Evolutionary conservation across 176 grass and related monocot species (phyloP).

Genomic region (Tuctoria greenei): DNA sequence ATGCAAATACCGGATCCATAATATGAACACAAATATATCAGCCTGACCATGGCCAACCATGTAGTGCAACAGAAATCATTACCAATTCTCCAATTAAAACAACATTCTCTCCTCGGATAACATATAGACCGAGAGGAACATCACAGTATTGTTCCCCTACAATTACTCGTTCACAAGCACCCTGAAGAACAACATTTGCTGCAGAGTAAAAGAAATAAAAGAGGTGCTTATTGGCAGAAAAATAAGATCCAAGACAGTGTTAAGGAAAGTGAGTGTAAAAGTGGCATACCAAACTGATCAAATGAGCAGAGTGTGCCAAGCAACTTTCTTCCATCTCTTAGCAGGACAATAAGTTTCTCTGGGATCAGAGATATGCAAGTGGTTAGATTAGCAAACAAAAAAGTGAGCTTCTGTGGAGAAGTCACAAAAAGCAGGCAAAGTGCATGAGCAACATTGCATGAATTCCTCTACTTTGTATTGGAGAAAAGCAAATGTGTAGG

Average conservation of each 20-base stretch:
- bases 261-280: neutral
- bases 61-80: constrained; percentile 32
- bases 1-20: constrained; percentile 41
- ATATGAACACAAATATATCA: constrained; percentile 20
- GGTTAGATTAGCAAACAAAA: neutral
- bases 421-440: neutral
- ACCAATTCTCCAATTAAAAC: constrained; percentile 99
- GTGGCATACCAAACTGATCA: constrained; percentile 83
- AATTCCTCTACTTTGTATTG: neutral
- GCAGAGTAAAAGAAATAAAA: constrained; percentile 34
- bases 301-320: constrained; percentile 95
- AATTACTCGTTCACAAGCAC: constrained; percentile 96
- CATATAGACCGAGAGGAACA: constrained; percentile 90
- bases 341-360: constrained; percentile 95
- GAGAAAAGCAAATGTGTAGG: neutral
- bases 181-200: constrained; percentile 97
- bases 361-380: constrained; percentile 13
- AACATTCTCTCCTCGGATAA: constrained; percentile 97
- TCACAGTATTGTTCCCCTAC: constrained; percentile 91
- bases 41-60: constrained; percentile 17
- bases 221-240: neutral
- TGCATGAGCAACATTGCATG: neutral
- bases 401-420: neutral
- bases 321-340: constrained; percentile 91
- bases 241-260: neutral